Percentiles rank a stretch among this genome's conserved stretches.
phyloP scores from a whole-genome alignment of 2,329 filamentous ascomycete species.

The Raffaelea arxii region DNA sequence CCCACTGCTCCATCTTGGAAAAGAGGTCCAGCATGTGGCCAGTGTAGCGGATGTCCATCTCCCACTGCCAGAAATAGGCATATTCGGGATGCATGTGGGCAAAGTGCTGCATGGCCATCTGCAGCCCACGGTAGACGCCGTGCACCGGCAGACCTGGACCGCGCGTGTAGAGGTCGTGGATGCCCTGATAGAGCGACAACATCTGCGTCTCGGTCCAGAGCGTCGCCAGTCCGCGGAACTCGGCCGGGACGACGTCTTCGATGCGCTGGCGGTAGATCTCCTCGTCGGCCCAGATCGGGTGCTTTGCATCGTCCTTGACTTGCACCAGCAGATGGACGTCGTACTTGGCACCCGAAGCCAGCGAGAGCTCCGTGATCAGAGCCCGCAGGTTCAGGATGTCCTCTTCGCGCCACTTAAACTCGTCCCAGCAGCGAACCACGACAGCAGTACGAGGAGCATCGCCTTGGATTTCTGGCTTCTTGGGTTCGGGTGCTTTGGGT shows the following conservation, averaged over 20 bases:
- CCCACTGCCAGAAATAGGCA: slow-evolving; percentile 90
- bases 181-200: slow-evolving; percentile 78
- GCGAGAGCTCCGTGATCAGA: slow-evolving; percentile 70
- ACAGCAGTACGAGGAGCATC: slow-evolving; percentile 57
- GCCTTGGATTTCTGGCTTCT: background rate
- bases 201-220: slow-evolving; percentile 94
- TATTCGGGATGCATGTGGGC: slow-evolving; percentile 82
- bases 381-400: slow-evolving; percentile 75
- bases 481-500: background rate
- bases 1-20: slow-evolving; percentile 59
- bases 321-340: slow-evolving; percentile 80
- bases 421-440: slow-evolving; percentile 73
- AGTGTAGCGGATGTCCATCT: slow-evolving; percentile 86
- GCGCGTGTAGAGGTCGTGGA: slow-evolving; percentile 64
- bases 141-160: slow-evolving; percentile 68
- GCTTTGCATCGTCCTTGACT: slow-evolving; percentile 62
- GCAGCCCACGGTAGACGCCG: slow-evolving; percentile 83
- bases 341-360: slow-evolving; percentile 78
- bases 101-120: slow-evolving; percentile 94
- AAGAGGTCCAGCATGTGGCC: slow-evolving; percentile 76
- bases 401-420: slow-evolving; percentile 68
- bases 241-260: slow-evolving; percentile 60
- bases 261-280: slow-evolving; percentile 58
- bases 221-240: slow-evolving; percentile 81
- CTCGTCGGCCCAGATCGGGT: slow-evolving; percentile 71